Evolutionary conservation across 2,329 filamentous ascomycete genomes (phyloP), one percentile per base, ranked within the genome.

Genomic region (Fusarium pseudoanthophilum): DNA sequence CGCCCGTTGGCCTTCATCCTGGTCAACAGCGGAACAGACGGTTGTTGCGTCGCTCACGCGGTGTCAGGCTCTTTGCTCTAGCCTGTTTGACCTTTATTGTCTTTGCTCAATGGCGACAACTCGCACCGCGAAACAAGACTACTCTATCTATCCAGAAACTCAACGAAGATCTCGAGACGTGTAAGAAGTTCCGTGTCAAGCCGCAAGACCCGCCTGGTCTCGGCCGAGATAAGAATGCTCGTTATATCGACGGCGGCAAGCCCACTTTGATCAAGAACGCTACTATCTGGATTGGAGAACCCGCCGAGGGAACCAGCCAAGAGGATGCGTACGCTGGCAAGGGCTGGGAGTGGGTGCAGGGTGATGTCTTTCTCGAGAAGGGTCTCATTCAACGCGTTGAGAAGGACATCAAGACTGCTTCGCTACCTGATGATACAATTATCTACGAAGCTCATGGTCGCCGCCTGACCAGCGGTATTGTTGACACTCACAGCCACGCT

Each of bases 401-500:
- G 37, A 60, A 80, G 7, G 79, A 81, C 36, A 88, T 91, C 52
- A 78, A 82, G 0, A 64, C 79, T 13, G 75, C 78, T 7, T 79
- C 80, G 1, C 76, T 92, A 32, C 82, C 88, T 3, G 76, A 84
- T 5, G 84, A 88, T 53, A 85, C 84, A 1, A 71, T 87, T 9
- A 76, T 90, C 14, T 91, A 86, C 78, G 84, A 92, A 60, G 90
- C 89, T 9, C 79, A 85, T 32, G 90, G 91, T 3, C 86, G 89
- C 7, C 89, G 86, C 64, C 82, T 93, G 26, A 93, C 92, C 0
- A 85, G 86, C 13, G 92, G 91, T 21, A 90, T 93, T 74, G 89
- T 93, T 53, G 92, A 93, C 77, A 92, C 93, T 89, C 91, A 93
- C 80, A 90, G 87, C 39, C 92, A 93, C 77, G 86, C 90, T 4